Base-by-base conservation (phyloP, 257 asterid genomes). In the Ophiorrhiza pumila region DNA sequence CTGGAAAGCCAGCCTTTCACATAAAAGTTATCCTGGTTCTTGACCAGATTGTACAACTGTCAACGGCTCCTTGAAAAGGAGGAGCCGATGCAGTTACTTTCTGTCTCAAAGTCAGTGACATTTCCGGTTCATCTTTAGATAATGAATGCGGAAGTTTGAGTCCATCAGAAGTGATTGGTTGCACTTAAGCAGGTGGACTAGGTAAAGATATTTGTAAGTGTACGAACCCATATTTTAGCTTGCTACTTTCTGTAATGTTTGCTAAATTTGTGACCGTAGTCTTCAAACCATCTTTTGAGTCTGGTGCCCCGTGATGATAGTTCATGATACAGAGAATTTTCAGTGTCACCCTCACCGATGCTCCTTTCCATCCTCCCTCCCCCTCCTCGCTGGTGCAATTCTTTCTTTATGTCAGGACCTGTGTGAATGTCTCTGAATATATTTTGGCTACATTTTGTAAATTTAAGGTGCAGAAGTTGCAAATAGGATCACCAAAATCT, bases 1-100 rank as follows among this genome's bases (percentile, higher is more conserved):
- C 34, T 68, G 41, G 37, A 55, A 42, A 58, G 62, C 76, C 75
- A 18, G 20, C 34, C 72, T 72, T 56, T 9, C 39, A 8, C n/a
- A 7, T 2, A 49, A 43, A 56, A 47, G 27, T 68, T 37, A 42
- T 42, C 71, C 68, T 13, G 60, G 47, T 9, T 41, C 65, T 41
- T 67, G 31, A 23, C 68, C 47, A 37, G 23, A 23, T n/a, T 41
- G 9, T 53, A 22, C 23, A 35, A 53, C 7, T 34, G 0, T 5
- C 52, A 41, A 35, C 37, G 2, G 37, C 50, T 35, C 11, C 11
- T 69, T 37, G 42, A 37, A 37, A n/a, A 12, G 34, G 49, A 41
- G 49, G 2, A 53, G 12, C 37, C 14, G 45, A 61, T 10, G 42
- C 5, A 50, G 57, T 2, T 50, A 6, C 4, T 5, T 20, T 50